Conservation (phyloP, 352 stramenopile species). For the Phytopythium helicoides region DNA sequence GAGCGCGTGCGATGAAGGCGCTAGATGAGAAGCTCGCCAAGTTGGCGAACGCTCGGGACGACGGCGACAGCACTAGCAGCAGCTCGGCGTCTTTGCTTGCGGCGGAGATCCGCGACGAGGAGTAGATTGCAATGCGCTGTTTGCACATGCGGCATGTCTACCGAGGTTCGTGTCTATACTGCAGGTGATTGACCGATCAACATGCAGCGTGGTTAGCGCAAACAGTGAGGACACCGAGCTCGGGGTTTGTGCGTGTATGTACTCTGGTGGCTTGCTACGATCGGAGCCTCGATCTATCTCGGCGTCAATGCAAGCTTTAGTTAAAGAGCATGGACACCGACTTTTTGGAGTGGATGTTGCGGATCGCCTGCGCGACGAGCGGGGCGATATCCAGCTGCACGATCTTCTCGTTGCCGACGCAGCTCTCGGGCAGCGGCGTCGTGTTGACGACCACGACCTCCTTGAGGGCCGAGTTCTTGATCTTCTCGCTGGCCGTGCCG, state of each 20-base stretch:
- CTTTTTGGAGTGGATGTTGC: constrained; percentile 99
- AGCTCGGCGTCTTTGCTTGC: constrained; percentile 20
- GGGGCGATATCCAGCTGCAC: constrained; percentile 97
- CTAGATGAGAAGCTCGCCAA: constrained; percentile 89
- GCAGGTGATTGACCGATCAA: neutral
- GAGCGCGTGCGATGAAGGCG: constrained; percentile 83
- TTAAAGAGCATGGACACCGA: constrained; percentile 99
- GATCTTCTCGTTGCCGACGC: constrained; percentile 97
- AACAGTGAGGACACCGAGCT: too few species aligned
- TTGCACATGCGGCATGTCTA: neutral
- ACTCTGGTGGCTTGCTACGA: too few species aligned
- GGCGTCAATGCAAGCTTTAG: constrained; percentile 44
- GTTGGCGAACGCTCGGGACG: constrained; percentile 43
- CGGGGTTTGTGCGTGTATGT: too few species aligned
- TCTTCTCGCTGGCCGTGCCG: constrained; percentile 86
- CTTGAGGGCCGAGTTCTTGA: constrained; percentile 90
- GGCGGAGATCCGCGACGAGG: constrained; percentile 26
- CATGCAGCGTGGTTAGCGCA: too few species aligned
- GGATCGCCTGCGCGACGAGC: constrained; percentile 98
- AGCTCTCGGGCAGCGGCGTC: constrained; percentile 78
- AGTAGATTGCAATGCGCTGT: constrained; percentile 16
- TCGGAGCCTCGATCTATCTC: too few species aligned
- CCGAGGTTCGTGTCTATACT: neutral
- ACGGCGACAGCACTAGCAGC: constrained; percentile 7
- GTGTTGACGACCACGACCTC: constrained; percentile 92